These are phyloP conservation scores for Diaporthe citriasiana DNA, from an alignment of 2,329 filamentous ascomycete genomes.

Conservation along the genomic window DNA sequence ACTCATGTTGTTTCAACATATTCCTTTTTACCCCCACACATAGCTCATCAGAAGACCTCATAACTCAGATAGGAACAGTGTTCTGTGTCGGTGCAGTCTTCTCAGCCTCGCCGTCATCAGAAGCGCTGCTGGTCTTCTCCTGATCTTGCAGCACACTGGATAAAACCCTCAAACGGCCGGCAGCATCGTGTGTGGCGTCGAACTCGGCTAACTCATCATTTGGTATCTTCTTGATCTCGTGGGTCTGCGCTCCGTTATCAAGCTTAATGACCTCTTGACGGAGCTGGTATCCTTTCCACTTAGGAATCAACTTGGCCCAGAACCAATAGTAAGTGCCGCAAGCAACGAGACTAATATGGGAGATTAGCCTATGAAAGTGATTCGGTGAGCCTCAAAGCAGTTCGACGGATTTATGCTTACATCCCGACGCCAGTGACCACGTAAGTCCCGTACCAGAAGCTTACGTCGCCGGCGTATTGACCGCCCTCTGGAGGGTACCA, in stretches of 20 bases:
- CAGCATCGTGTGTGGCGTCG: conserved; percentile 55
- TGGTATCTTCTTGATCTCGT: conserved; percentile 64
- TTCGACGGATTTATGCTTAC: conserved; percentile 57
- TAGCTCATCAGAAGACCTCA: too few species aligned
- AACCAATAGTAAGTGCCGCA: conserved; percentile 67
- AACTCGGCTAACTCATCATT: conserved; percentile 57
- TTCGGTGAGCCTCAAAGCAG: too few species aligned
- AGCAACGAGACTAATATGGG: conserved; percentile 47
- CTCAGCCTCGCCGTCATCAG: conserved; percentile 1
- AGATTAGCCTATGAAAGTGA: neutral
- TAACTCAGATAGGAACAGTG: neutral
- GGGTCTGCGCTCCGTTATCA: conserved; percentile 59
- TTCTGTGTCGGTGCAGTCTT: neutral
- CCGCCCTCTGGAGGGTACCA: conserved; percentile 78
- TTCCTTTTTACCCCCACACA: too few species aligned
- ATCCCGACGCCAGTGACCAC: conserved; percentile 74
- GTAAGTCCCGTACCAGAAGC: conserved; percentile 82
- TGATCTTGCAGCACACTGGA: neutral
- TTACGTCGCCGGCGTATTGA: conserved; percentile 73
- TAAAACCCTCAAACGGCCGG: conserved; percentile 42
- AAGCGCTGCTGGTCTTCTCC: conserved; percentile 14
- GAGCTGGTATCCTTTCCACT: conserved; percentile 30
- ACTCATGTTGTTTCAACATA: too few species aligned
- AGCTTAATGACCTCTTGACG: conserved; percentile 45
- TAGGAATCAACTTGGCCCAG: conserved; percentile 38